Percentiles rank a stretch among this genome's conserved stretches.
These are phyloP conservation scores for Penicillium psychrosexuale DNA, from an alignment of 2,329 filamentous ascomycete genomes.

Conservation along the genomic window DNA sequence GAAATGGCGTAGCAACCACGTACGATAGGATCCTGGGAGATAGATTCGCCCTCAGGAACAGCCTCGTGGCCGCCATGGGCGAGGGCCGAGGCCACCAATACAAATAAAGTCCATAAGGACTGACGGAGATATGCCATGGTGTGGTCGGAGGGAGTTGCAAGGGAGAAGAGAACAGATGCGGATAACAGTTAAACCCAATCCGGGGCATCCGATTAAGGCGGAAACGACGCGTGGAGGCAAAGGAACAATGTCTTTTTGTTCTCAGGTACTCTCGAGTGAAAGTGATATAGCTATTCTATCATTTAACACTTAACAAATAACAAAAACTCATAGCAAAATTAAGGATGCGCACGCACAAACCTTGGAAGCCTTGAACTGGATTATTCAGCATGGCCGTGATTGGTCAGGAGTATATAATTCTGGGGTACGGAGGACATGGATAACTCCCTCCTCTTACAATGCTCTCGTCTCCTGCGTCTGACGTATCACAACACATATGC, in stretches of 20 bases:
- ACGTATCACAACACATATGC: not conserved
- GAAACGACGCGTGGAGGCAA: not conserved
- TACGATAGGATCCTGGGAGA: slow-evolving; percentile 73
- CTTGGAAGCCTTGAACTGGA: not conserved
- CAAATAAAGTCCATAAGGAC: slow-evolving; percentile 25
- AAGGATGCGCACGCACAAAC: not conserved
- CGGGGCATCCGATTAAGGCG: slow-evolving; percentile 22
- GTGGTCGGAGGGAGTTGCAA: slow-evolving; percentile 2
- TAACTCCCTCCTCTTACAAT: not conserved
- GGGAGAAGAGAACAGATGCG: slow-evolving; percentile 11
- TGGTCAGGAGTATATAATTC: slow-evolving; percentile 6
- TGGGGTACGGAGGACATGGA: not conserved
- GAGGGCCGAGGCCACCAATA: slow-evolving; percentile 28
- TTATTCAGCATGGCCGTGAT: slow-evolving; percentile 22
- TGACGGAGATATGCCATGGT: slow-evolving; percentile 19
- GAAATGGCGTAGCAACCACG: slow-evolving; percentile 30
- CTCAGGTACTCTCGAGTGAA: not conserved
- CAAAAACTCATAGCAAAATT: not conserved
- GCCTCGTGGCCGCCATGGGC: slow-evolving; percentile 55
- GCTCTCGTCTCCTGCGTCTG: not conserved
- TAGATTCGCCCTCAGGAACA: slow-evolving; percentile 65
- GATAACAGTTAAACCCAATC: slow-evolving; percentile 17
- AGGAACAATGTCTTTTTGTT: not conserved
- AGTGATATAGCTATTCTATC: not conserved
- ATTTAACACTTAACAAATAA: not conserved